phyloP scores from a whole-genome alignment of 2,329 filamentous ascomycete genomes.

The Ceratocystis albifundus region DNA sequence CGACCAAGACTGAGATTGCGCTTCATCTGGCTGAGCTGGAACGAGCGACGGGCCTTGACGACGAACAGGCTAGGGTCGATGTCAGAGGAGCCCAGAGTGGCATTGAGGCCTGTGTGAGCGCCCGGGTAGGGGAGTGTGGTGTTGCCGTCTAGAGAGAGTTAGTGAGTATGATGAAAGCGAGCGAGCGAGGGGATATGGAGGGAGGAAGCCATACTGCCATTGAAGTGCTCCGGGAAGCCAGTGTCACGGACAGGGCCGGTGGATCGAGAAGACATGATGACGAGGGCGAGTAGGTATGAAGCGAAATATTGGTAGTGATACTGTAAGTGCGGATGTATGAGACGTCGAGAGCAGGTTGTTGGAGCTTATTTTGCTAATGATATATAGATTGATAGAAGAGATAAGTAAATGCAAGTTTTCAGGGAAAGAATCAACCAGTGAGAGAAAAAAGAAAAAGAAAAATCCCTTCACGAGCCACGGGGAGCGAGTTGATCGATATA shows the following conservation, averaged over 20 bases:
- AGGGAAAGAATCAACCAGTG: too few relatives aligned
- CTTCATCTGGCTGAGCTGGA: slow-evolving; percentile 34
- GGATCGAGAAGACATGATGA: slow-evolving; percentile 23
- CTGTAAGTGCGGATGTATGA: too few relatives aligned
- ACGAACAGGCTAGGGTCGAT: slow-evolving; percentile 36
- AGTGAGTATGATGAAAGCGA: background rate
- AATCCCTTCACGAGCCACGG: too few relatives aligned
- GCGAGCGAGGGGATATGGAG: background rate
- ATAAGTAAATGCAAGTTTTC: too few relatives aligned
- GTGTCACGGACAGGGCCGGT: slow-evolving; percentile 34
- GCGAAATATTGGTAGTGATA: background rate
- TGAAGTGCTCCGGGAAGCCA: slow-evolving; percentile 43
- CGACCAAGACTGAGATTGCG: slow-evolving; percentile 32
- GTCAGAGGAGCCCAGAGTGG: slow-evolving; percentile 45
- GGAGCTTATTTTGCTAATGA: too few relatives aligned
- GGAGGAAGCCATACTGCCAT: slow-evolving; percentile 32
- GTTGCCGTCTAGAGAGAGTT: slow-evolving; percentile 36
- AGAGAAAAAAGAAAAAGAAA: too few relatives aligned
- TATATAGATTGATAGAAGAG: too few relatives aligned
- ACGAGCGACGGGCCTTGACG: slow-evolving; percentile 36
- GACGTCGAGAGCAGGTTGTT: too few relatives aligned
- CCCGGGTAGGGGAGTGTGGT: slow-evolving; percentile 53
- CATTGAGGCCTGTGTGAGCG: slow-evolving; percentile 46
- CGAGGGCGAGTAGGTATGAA: background rate
- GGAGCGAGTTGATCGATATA: background rate